Base-by-base conservation (phyloP, 805 yeast genomes). In the Monosporozyma unispora region DNA sequence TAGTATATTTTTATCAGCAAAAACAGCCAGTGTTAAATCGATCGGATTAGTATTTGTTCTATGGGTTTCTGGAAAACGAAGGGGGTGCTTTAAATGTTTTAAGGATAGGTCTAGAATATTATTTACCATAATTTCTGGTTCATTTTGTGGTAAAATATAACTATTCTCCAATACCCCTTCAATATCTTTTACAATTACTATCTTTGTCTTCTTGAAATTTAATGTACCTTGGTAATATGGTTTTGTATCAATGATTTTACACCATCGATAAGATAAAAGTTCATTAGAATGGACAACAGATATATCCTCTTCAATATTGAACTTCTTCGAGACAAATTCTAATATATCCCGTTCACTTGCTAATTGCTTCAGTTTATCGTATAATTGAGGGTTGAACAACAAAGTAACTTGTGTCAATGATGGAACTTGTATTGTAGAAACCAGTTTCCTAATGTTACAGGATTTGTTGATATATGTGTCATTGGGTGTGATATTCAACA, bases 1-100 rank as follows among this genome's bases (percentile, higher is more conserved):
- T 27, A 66, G 51, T 1, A 55, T 50, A 4, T 52, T 40, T 12
- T 52, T 40, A 35, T 52, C 49, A 2, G 63, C 58, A 48, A 63
- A 63, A 3, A 57, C 66, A 51, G 54, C 57, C 4, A 60, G 49
- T 7, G 65, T 53, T n/a, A 60, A 61, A 50, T 66, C 69, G n/a
- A n/a, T n/a, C n/a, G n/a, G n/a, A n/a, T n/a, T n/a, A n/a, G n/a
- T n/a, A n/a, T n/a, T n/a, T n/a, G n/a, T n/a, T n/a, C n/a, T n/a
- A n/a, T n/a, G n/a, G n/a, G n/a, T n/a, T n/a, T n/a, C n/a, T n/a
- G n/a, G n/a, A n/a, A n/a, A n/a, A n/a, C n/a, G n/a, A n/a, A n/a
- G n/a, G n/a, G n/a, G n/a, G n/a, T n/a, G n/a, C n/a, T 41, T 27
- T 21, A 62, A 47, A 19, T 58, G 49, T 48, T 31, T 18, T 28